Evolutionary conservation across 768 basidiomycete genomes (phyloP).

Genomic region (Exsudoporus frostii): DNA sequence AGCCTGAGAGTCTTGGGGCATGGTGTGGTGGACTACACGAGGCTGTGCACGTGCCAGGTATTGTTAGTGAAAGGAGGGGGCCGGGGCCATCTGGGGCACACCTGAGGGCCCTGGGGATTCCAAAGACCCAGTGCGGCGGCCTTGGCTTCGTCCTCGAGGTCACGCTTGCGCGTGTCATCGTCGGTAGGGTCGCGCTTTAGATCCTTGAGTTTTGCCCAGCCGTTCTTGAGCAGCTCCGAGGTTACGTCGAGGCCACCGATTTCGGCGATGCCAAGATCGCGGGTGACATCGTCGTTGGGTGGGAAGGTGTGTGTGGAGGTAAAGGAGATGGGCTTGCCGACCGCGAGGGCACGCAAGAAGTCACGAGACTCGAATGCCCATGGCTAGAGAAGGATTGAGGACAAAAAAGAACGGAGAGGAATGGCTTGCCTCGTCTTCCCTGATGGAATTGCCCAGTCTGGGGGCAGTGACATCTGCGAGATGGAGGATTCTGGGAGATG

Average conservation of each 20-base stretch:
- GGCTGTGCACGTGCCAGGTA: conserved; percentile 42
- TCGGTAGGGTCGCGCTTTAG: conserved; percentile 78
- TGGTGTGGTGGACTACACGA: conserved; percentile 71
- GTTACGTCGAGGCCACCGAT: conserved; percentile 70
- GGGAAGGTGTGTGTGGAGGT: conserved; percentile 77
- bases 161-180: conserved; percentile 67
- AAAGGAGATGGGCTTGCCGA: conserved; percentile 91
- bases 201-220: conserved; percentile 95
- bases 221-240: conserved; percentile 74
- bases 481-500: conserved; percentile 67
- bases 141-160: conserved; percentile 75
- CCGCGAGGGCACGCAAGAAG: conserved; percentile 77
- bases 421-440: conserved; percentile 82
- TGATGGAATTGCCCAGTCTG: conserved; percentile 72
- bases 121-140: conserved; percentile 76
- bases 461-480: conserved; percentile 86
- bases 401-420: neutral
- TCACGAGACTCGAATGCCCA: conserved; percentile 95
- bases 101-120: conserved; percentile 79
- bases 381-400: conserved; percentile 43
- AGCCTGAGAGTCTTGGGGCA: conserved; percentile 86
- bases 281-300: conserved; percentile 67
- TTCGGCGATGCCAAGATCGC: conserved; percentile 78
- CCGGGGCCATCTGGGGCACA: conserved; percentile 20
- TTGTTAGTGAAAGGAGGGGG: neutral